Evolutionary conservation across 176 grass and related monocot species (phyloP), one percentile per base, ranked within the genome.

Genomic region (Guadua angustifolia): DNA sequence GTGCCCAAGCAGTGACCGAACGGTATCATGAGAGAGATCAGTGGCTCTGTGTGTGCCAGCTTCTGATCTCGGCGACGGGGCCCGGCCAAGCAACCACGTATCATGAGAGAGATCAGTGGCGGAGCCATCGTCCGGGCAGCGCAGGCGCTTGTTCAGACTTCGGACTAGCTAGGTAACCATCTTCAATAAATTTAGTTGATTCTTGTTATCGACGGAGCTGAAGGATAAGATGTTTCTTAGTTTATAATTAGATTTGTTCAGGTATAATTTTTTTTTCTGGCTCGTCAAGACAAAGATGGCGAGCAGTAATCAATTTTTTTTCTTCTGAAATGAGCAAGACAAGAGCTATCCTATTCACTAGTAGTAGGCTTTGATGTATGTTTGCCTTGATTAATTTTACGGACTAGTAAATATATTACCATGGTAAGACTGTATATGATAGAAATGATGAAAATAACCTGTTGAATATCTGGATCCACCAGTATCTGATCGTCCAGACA

Each of bases 11-110:
- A 89, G 87, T 75, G 33, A 9, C 18, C 19, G 26, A 22, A 57
- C 83, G 3, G 29, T 29, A 29, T 29, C 29, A 29, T 1, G 29
- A 29, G 29, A 29, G 29, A 29, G 29, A 29, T 29, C 29, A 64
- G 83, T 53, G 9, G 65, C 65, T 43, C 60, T 58, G 56, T 77
- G 55, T 63, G 49, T 77, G 83, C 65, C 72, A 36, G 46, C 72
- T 86, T 86, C 65, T 25, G 56, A 47, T 32, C 38, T 33, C n/a
- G 15, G 35, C 7, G 19, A 19, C 40, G 18, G 14, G 65, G 70
- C 39, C 70, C 29, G 19, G 43, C 82, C 59, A 67, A 76, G 45
- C 59, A 19, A 39, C 82, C 71, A 21, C 42, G 86, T 9, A 65
- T 9, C 39, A 26, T 15, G 50, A 58, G 49, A 76, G 29, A 29